Conservation (phyloP, 371 early-diverging fungal genomes). For the Caulochytrium protostelioides region DNA sequence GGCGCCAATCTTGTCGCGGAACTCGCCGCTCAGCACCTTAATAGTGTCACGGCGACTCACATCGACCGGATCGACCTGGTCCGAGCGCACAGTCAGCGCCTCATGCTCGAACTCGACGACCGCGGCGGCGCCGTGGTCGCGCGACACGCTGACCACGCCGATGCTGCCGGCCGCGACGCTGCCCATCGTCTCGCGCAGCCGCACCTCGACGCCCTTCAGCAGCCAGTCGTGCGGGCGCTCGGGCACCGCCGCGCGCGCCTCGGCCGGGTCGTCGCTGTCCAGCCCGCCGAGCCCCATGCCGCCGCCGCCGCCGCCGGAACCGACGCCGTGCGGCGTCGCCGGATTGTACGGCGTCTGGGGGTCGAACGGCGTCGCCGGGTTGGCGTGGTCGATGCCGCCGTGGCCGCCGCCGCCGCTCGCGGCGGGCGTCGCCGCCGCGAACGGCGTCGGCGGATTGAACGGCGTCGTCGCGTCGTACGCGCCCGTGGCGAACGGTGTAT, state of each 20-base stretch:
- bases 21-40: constrained; percentile 46
- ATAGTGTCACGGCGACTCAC: constrained; percentile 60
- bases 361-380: constrained; percentile 9
- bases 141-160: constrained; percentile 23
- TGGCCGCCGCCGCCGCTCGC: constrained; percentile 1
- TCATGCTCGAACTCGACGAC: constrained; percentile 3
- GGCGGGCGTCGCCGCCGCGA: constrained; percentile 2
- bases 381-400: constrained; percentile 3
- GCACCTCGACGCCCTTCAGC: background rate
- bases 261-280: background rate
- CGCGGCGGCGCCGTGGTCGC: constrained; percentile 20
- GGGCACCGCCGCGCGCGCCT: too few relatives aligned
- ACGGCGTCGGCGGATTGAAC: constrained; percentile 4
- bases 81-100: constrained; percentile 12
- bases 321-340: constrained; percentile 8
- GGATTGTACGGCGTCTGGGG: constrained; percentile 10
- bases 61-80: constrained; percentile 38
- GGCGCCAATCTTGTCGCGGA: constrained; percentile 46
- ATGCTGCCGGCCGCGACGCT: constrained; percentile 17
- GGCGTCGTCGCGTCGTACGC: constrained; percentile 5
- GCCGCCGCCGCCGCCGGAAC: constrained; percentile 1
- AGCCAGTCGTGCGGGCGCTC: too few relatives aligned
- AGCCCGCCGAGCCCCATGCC: background rate
- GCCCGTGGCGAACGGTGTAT: constrained; percentile 7
- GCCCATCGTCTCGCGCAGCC: constrained; percentile 2